phyloP scores from a whole-genome alignment of 2,329 filamentous ascomycete species.

The Pyrenochaeta sp. region DNA sequence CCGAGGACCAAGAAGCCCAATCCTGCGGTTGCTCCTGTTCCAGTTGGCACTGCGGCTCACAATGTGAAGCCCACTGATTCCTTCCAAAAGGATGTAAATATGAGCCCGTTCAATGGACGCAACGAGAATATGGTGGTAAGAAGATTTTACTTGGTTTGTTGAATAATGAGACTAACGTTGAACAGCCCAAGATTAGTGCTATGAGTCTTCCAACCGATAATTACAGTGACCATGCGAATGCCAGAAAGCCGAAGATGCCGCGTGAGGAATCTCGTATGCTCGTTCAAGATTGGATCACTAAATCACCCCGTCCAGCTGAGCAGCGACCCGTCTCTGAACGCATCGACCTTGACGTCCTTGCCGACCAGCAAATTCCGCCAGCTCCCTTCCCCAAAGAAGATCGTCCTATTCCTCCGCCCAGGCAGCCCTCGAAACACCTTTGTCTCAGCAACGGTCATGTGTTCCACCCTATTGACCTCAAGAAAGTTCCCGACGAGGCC shows the following conservation, averaged over 20 bases:
- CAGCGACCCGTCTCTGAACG: conserved; percentile 27
- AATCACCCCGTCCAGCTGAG: conserved; percentile 16
- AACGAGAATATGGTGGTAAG: conserved; percentile 7
- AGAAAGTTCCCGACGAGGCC: conserved; percentile 20
- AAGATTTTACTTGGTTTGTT: background rate
- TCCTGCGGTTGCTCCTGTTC: background rate
- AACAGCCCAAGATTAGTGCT: background rate
- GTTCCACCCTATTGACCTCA: conserved; percentile 26
- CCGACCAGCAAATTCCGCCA: conserved; percentile 28
- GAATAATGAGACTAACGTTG: conserved; percentile 1
- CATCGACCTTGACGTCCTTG: conserved; percentile 26
- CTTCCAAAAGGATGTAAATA: conserved; percentile 4
- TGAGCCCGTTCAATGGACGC: conserved; percentile 6
- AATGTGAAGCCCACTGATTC: background rate
- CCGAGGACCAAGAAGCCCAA: conserved; percentile 16
- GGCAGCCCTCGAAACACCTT: conserved; percentile 14
- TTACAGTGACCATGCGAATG: conserved; percentile 5
- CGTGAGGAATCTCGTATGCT: conserved; percentile 18
- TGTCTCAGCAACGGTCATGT: conserved; percentile 32
- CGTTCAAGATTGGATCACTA: conserved; percentile 27
- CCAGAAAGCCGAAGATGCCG: conserved; percentile 16
- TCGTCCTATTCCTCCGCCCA: conserved; percentile 1
- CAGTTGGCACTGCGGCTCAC: background rate
- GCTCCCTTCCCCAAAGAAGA: conserved; percentile 28
- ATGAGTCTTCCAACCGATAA: background rate